Conservation (phyloP, 1,139 yeast species). For the Geotrichum histeridarum region DNA sequence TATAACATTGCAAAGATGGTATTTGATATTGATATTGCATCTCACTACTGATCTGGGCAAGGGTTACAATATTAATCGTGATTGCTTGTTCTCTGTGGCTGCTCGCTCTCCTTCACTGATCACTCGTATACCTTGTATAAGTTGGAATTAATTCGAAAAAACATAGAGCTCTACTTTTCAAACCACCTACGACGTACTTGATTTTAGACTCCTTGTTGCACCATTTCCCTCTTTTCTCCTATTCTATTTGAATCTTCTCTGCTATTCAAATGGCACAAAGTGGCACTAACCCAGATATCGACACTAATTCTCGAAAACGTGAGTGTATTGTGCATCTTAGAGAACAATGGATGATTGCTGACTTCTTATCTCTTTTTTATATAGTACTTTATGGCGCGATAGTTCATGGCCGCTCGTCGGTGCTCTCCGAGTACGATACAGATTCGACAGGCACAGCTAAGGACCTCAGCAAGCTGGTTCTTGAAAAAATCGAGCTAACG, state of each 20-base stretch:
- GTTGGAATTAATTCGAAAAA: no score
- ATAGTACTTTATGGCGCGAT: conserved; percentile 34
- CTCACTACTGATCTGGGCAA: no score
- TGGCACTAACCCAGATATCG: not conserved
- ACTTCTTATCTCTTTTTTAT: not conserved
- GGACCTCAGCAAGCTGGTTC: conserved; percentile 29
- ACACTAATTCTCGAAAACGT: not conserved
- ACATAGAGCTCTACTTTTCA: no score
- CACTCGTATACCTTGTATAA: no score
- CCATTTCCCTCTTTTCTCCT: not conserved
- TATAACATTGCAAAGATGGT: not conserved
- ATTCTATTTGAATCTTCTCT: no score
- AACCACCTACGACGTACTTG: no score
- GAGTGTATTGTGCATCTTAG: not conserved
- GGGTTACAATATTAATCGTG: no score
- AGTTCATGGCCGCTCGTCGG: conserved; percentile 28
- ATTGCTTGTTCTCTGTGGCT: no score
- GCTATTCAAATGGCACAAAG: not conserved
- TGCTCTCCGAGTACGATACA: conserved; percentile 24
- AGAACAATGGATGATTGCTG: not conserved
- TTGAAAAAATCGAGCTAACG: conserved; percentile 27
- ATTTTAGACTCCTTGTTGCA: no score
- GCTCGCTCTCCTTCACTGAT: no score
- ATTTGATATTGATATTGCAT: no score
- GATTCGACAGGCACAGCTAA: conserved; percentile 24